phyloP scores from a whole-genome alignment of 495 filamentous ascomycete genomes.

The Tuber melanosporum region DNA sequence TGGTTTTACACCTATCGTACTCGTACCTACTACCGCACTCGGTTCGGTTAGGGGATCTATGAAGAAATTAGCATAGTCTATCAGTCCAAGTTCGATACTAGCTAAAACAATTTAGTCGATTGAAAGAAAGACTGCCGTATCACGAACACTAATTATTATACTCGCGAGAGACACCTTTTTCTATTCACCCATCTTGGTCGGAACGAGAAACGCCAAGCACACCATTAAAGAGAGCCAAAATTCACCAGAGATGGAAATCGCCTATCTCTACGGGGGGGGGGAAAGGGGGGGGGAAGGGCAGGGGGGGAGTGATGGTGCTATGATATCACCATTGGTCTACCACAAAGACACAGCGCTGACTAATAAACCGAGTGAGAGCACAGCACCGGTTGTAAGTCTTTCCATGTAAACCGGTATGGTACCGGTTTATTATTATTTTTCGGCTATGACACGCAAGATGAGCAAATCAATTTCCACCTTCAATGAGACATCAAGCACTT shows the following conservation, averaged over 20 bases:
- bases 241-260: background rate
- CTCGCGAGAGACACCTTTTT: background rate
- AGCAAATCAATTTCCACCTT: background rate
- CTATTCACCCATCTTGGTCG: background rate
- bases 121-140: background rate
- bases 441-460: background rate
- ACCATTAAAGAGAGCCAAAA: background rate
- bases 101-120: background rate
- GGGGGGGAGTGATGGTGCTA: background rate
- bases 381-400: background rate
- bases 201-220: background rate
- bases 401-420: background rate
- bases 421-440: background rate
- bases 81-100: background rate
- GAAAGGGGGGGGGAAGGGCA: background rate
- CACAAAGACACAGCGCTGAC: background rate
- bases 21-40: no score
- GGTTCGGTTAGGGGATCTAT: no score
- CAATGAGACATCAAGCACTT: background rate
- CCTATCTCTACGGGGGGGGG: background rate
- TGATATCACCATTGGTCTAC: background rate
- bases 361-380: slow-evolving; percentile 5
- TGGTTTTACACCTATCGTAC: background rate
- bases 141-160: background rate
- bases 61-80: no score